These are phyloP conservation scores for Colletotrichum melonis DNA, from an alignment of 2,329 filamentous ascomycete genomes.

Conservation along the genomic window DNA sequence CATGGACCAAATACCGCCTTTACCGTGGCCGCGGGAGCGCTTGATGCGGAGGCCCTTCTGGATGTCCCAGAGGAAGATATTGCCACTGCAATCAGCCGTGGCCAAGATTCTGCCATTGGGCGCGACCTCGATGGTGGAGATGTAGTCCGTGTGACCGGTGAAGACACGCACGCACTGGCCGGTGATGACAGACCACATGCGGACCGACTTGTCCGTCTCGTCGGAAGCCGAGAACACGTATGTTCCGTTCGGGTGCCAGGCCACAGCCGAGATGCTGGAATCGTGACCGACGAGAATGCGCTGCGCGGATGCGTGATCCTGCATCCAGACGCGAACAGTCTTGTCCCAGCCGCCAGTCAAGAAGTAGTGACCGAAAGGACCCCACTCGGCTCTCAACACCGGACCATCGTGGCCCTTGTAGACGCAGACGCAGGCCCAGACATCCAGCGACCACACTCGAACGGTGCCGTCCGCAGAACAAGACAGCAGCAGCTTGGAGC, in stretches of 20 bases:
- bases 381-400: slow-evolving; percentile 89
- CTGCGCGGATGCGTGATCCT: slow-evolving; percentile 90
- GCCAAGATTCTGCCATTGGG: slow-evolving; percentile 92
- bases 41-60: slow-evolving; percentile 88
- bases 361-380: slow-evolving; percentile 96
- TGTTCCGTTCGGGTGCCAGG: slow-evolving; percentile 93
- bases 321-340: slow-evolving; percentile 90
- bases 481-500: slow-evolving; percentile 84
- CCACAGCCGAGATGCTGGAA: slow-evolving; percentile 88
- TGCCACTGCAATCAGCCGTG: slow-evolving; percentile 87
- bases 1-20: slow-evolving; percentile 92
- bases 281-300: slow-evolving; percentile 94
- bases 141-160: slow-evolving; percentile 88
- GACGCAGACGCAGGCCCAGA: slow-evolving; percentile 91
- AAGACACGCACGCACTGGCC: slow-evolving; percentile 92
- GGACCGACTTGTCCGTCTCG: slow-evolving; percentile 86
- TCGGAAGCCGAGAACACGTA: slow-evolving; percentile 95
- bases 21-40: slow-evolving; percentile 91
- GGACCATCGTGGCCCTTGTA: slow-evolving; percentile 95
- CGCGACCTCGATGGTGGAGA: slow-evolving; percentile 86
- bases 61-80: slow-evolving; percentile 95
- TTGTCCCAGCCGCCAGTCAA: slow-evolving; percentile 88
- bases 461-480: slow-evolving; percentile 89
- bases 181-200: slow-evolving; percentile 96
- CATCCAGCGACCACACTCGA: slow-evolving; percentile 91